Percentiles rank a stretch among this genome's conserved stretches.
These are phyloP conservation scores for Exophiala spinifera DNA, from an alignment of 2,329 filamentous ascomycete species.

Conservation along the genomic window DNA sequence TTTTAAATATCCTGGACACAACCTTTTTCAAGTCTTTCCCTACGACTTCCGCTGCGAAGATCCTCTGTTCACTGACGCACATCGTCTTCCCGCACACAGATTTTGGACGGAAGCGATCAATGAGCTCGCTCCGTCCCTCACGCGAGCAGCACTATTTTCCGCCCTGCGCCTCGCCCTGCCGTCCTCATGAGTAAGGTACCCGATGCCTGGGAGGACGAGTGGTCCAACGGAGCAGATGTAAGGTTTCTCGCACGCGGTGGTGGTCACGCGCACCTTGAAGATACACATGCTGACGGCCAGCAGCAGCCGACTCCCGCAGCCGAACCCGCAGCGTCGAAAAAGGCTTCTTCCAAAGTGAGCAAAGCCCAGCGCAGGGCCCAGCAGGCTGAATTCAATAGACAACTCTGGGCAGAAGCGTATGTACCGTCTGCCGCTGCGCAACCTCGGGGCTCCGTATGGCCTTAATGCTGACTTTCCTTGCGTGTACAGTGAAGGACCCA, in stretches of 20 bases:
- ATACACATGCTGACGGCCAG: slow-evolving; percentile 11
- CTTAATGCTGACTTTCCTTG: background rate
- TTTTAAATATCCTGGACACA: too few species aligned
- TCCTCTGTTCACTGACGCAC: too few species aligned
- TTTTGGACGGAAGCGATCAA: too few species aligned
- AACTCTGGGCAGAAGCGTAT: slow-evolving; percentile 86
- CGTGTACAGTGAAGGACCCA: slow-evolving; percentile 62
- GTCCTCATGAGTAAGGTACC: slow-evolving; percentile 41
- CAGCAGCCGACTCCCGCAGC: slow-evolving; percentile 35
- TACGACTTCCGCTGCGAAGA: too few species aligned
- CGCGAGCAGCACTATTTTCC: background rate
- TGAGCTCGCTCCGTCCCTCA: too few species aligned
- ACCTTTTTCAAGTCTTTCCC: too few species aligned
- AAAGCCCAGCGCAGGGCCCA: slow-evolving; percentile 74
- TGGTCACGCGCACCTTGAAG: too few species aligned
- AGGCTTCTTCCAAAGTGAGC: slow-evolving; percentile 55
- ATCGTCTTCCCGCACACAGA: too few species aligned
- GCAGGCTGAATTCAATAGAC: slow-evolving; percentile 79
- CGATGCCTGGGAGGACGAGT: slow-evolving; percentile 90
- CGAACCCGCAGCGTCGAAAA: slow-evolving; percentile 41
- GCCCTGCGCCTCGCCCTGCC: background rate
- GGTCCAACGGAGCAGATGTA: slow-evolving; percentile 76
- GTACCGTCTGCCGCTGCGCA: too few species aligned
- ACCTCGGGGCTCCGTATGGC: too few species aligned
- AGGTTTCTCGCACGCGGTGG: slow-evolving; percentile 7